Evolutionary conservation across 176 grass and related monocot genomes (phyloP).

Genomic region (Lolium rigidum): DNA sequence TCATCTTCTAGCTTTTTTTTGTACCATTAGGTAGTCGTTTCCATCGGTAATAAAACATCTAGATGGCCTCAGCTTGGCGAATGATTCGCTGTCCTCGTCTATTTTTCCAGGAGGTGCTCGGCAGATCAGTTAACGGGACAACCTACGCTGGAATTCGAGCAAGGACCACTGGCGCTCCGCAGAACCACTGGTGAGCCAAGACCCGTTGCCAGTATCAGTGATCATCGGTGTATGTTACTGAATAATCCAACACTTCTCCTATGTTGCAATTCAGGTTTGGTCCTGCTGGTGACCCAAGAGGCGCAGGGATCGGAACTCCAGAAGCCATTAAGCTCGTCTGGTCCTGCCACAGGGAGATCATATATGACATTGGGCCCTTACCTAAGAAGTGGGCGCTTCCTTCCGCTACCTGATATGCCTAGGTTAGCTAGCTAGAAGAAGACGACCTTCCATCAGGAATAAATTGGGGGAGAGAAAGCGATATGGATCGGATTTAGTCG

Average conservation of each 20-base stretch:
- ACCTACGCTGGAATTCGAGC: constrained; percentile 95
- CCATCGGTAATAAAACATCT: background rate
- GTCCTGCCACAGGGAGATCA: constrained; percentile 98
- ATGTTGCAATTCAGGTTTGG: constrained; percentile 70
- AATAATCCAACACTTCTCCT: background rate
- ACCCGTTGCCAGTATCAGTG: background rate
- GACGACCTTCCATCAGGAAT: background rate
- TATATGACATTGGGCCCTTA: constrained; percentile 75
- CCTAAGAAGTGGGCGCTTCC: constrained; percentile 70
- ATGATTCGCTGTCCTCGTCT: background rate
- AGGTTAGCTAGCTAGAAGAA: background rate
- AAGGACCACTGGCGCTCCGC: constrained; percentile 96
- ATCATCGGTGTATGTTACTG: background rate
- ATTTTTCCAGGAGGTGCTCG: constrained; percentile 77
- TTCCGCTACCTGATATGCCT: constrained; percentile 52
- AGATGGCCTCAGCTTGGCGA: background rate
- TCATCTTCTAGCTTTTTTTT: background rate
- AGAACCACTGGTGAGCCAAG: constrained; percentile 88
- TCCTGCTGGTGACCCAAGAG: constrained; percentile 87
- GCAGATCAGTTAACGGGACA: constrained; percentile 89
- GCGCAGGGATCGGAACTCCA: constrained; percentile 95
- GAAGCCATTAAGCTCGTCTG: constrained; percentile 96
- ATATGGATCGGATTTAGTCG: background rate
- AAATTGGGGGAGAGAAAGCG: background rate
- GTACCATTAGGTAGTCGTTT: background rate